A percentile compares a stretch with the other conserved stretches of the same genome.
These are phyloP conservation scores for Pseudomonodictys pantanalensis DNA, from an alignment of 495 filamentous ascomycete species.

Conservation along the genomic window DNA sequence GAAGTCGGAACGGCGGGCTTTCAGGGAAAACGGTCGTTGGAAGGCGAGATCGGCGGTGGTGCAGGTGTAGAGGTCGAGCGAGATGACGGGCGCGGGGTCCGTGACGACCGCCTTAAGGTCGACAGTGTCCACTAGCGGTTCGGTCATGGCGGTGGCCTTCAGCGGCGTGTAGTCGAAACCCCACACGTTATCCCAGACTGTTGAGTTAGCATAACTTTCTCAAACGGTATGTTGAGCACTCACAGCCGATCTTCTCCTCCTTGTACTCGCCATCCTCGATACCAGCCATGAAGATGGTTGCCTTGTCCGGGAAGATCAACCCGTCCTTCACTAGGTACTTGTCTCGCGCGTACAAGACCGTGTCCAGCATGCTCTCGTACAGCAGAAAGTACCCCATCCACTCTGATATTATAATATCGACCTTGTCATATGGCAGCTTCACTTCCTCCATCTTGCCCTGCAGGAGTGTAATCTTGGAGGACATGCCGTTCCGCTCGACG, in stretches of 20 bases:
- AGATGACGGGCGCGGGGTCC: constrained; percentile 70
- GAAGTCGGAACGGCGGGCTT: constrained; percentile 77
- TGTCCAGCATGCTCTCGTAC: constrained; percentile 98
- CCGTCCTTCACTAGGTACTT: constrained; percentile 80
- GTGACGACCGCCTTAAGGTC: constrained; percentile 77
- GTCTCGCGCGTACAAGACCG: constrained; percentile 91
- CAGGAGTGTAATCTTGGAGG: constrained; percentile 80
- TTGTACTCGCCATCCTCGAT: constrained; percentile 87
- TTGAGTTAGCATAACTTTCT: background rate
- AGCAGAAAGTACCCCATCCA: constrained; percentile 99
- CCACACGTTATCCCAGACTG: constrained; percentile 97
- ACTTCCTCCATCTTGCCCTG: constrained; percentile 98
- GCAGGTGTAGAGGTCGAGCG: constrained; percentile 79
- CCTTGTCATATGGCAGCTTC: constrained; percentile 76
- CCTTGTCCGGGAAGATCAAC: constrained; percentile 87
- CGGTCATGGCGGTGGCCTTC: constrained; percentile 72
- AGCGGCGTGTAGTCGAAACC: constrained; percentile 95
- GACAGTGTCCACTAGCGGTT: constrained; percentile 79
- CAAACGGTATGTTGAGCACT: constrained; percentile 35
- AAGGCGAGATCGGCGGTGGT: constrained; percentile 73
- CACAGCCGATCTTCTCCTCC: constrained; percentile 83
- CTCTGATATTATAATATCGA: constrained; percentile 98
- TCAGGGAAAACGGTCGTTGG: constrained; percentile 65
- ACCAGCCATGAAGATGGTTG: constrained; percentile 83
- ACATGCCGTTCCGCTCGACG: constrained; percentile 79